Base-by-base conservation (phyloP, 257 asterid genomes). In the Lycium ferocissimum region DNA sequence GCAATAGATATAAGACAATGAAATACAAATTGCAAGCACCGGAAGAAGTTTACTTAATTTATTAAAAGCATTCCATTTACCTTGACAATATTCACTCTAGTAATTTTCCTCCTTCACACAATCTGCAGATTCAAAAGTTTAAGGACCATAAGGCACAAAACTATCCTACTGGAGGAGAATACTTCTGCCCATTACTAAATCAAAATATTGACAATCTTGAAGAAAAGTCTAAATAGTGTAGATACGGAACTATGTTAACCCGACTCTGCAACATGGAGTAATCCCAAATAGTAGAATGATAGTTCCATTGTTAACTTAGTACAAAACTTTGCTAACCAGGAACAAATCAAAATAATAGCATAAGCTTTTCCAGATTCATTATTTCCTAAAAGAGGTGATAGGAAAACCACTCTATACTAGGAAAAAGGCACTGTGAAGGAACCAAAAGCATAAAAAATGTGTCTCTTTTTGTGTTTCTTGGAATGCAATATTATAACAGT, bases 51-150 rank as follows among this genome's bases (percentile, higher is more conserved):
- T 45, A 49, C 79, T 33, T 83, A 65, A 80, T 79, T 80, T 9
- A 83, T 51, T 33, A 59, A 22, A 57, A 45, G 66, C 56, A 45
- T 26, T 62, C 57, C 73, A 79, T 92, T 91, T 89, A 95, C 99
- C 94, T 93, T 17, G 99, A 83, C 85, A 95, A 81, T 87, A 94
- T 95, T 87, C 92, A 89, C 90, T 94, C 99, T n/a, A n/a, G 89
- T 58, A 95, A 90, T 87, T 95, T 98, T 83, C 99, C 99, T 85
- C 98, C 99, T 91, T 96, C 98, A 91, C 98, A 96, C 91, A 96
- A 91, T 90, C 98, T 96, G 90, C 20, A 79, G 40, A 83, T 15
- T 76, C 69, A 89, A 91, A 84, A 91, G 82, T 47, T 18, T 85
- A 78, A 62, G 88, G 69, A 56, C 79, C 66, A 85, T 45, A 20